A percentile compares a stretch with the other conserved stretches of the same genome.
Evolutionary conservation across 2,329 filamentous ascomycete genomes (phyloP).

Genomic region (Podosphaera leucotricha): DNA sequence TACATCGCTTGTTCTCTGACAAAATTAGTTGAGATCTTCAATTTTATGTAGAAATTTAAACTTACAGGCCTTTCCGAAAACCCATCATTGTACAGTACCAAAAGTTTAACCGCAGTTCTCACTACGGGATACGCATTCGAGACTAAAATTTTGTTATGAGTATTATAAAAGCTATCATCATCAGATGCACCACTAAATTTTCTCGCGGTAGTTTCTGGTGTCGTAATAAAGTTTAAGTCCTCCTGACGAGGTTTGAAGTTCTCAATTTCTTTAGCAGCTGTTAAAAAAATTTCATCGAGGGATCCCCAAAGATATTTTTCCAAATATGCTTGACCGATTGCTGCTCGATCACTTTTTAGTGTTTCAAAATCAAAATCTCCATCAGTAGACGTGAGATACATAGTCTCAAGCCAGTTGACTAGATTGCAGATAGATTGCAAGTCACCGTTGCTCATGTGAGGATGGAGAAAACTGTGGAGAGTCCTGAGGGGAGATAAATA

Average conservation of each 20-base stretch:
- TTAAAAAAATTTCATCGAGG: constrained; percentile 13
- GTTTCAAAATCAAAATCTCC: constrained; percentile 9
- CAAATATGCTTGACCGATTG: constrained; percentile 11
- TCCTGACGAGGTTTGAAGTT: constrained; percentile 12
- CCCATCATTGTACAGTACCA: constrained; percentile 32
- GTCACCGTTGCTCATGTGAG: constrained; percentile 12
- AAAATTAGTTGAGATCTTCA: not conserved
- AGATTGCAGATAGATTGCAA: constrained; percentile 11
- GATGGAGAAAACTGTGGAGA: constrained; percentile 10
- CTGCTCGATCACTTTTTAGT: constrained; percentile 7
- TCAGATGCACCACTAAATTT: not conserved
- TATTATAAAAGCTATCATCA: not conserved
- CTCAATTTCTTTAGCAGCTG: constrained; percentile 13
- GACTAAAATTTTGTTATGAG: constrained; percentile 26
- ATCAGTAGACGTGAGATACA: constrained; percentile 11
- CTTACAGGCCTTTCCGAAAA: constrained; percentile 14
- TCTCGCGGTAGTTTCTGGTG: not conserved
- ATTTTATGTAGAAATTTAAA: not conserved
- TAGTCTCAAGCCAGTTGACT: constrained; percentile 14
- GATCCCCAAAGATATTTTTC: constrained; percentile 14
- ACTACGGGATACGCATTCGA: constrained; percentile 35
- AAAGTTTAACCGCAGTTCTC: constrained; percentile 31
- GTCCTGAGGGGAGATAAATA: constrained; percentile 12
- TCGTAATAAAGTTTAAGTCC: constrained; percentile 5
- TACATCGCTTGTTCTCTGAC: constrained; percentile 23